A percentile compares a stretch with the other conserved stretches of the same genome.
Conservation (phyloP, 2,329 filamentous ascomycete genomes). For the Claviceps maximensis region DNA sequence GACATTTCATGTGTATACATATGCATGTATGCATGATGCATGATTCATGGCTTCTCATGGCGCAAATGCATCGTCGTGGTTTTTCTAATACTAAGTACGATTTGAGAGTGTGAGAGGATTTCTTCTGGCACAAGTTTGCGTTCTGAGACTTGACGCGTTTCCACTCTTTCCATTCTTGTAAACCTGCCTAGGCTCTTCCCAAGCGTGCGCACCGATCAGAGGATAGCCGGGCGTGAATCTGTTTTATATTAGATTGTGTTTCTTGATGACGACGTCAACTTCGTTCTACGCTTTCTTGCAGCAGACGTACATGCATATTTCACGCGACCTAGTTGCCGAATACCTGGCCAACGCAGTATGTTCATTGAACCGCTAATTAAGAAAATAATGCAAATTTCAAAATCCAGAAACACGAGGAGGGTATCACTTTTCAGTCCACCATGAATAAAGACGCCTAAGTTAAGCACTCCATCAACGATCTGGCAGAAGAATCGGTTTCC, state of each 20-base stretch:
- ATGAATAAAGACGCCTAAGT: not conserved
- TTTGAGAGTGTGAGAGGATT: not conserved
- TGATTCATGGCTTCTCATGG: not conserved
- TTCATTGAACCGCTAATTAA: not conserved
- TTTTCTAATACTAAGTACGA: not conserved
- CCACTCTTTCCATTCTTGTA: no score
- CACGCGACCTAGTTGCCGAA: not conserved
- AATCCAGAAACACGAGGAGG: not conserved
- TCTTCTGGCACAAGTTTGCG: not conserved
- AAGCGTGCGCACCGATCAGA: no score
- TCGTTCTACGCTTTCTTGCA: not conserved
- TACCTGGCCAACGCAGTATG: not conserved
- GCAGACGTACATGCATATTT: not conserved
- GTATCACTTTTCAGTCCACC: not conserved
- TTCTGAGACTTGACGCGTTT: not conserved
- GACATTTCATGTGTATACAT: not conserved
- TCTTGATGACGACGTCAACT: no score
- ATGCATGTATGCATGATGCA: not conserved
- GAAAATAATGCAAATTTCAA: not conserved
- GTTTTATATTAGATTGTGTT: no score
- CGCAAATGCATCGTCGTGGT: not conserved
- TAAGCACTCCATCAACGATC: not conserved
- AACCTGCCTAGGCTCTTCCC: no score
- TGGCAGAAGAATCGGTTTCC: conserved; percentile 19
- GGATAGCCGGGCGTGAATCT: not conserved